phyloP scores from a whole-genome alignment of 2,329 filamentous ascomycete genomes.

The Xylariaceae sp. region DNA sequence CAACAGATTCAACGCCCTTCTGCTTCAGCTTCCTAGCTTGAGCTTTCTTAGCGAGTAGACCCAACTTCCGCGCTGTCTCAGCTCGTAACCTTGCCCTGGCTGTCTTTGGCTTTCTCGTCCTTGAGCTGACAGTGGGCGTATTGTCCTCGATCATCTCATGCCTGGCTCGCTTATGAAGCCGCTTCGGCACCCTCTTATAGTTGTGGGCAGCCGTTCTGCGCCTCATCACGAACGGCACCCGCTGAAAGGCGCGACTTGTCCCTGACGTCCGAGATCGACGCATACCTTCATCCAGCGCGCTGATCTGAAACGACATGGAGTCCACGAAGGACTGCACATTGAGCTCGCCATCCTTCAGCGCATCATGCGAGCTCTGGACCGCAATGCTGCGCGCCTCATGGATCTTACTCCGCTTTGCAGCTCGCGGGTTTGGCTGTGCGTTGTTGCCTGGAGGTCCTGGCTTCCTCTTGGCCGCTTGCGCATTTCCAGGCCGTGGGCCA shows the following conservation, averaged over 20 bases:
- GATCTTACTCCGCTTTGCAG: conserved; percentile 43
- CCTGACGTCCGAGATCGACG: conserved; percentile 59
- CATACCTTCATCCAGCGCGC: conserved; percentile 78
- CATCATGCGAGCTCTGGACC: conserved; percentile 45
- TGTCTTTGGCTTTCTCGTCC: conserved; percentile 55
- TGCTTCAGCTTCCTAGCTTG: conserved; percentile 34
- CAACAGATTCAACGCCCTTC: conserved; percentile 30
- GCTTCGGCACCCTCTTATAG: conserved; percentile 78
- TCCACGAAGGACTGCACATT: conserved; percentile 80
- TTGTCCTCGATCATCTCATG: conserved; percentile 83
- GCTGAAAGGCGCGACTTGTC: conserved; percentile 76
- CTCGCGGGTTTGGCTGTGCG: conserved; percentile 27
- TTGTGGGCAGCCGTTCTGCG: conserved; percentile 92
- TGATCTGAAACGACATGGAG: conserved; percentile 84
- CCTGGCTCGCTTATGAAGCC: conserved; percentile 64
- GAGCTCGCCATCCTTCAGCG: conserved; percentile 67
- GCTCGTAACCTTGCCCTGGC: conserved; percentile 59
- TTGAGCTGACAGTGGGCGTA: conserved; percentile 69
- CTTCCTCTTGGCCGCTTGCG: conserved; percentile 29
- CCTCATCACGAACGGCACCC: conserved; percentile 77
- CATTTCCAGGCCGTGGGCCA: conserved; percentile 1
- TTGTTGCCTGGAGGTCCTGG: conserved; percentile 24
- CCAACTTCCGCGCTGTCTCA: conserved; percentile 69
- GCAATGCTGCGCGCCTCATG: conserved; percentile 46
- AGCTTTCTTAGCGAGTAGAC: conserved; percentile 54